Base-by-base conservation (phyloP, 2,329 filamentous ascomycete genomes). In the Penicillium olsonii region DNA sequence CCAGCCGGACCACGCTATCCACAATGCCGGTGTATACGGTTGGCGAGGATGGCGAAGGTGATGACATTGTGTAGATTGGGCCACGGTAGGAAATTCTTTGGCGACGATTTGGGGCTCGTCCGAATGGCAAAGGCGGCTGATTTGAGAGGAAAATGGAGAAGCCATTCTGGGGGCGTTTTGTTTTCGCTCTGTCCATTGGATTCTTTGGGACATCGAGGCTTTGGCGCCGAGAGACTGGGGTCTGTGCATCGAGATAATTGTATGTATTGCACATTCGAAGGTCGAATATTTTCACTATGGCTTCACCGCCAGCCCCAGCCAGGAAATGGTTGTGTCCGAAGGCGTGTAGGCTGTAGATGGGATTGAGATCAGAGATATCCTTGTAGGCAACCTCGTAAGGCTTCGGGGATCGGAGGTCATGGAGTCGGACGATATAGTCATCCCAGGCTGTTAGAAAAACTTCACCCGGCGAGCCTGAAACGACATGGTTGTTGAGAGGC, bases 211-310 rank as follows among this genome's bases (percentile, higher is more conserved):
- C 40, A 5, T 11, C 2, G 45, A 35, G 48, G 12, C 45, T 31
- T 27, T 38, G 18, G 34, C 41, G 37, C 18, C 37, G n/a, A n/a
- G 51, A 48, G 4, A 12, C 14, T 7, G 45, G 45, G 11, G 34
- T 20, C 17, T 56, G 61, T 20, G 67, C 55, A 18, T 68, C 59
- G 9, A 62, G 61, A 31, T 70, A 68, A 45, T 50, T 65, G 56
- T 71, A 72, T 12, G 55, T 59, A 18, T 61, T 68, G n/a, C 60
- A 59, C 59, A 83, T 71, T 19, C 84, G 80, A 37, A 87, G 62
- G 57, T 87, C 83, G 55, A 84, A 87, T 4, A 85, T 70, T 57
- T 85, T 85, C 37, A 87, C 67, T 42, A 84, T 72, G 37, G 76
- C 78, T 63, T 85, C 80, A 41, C 78, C 74, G 3, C 78, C 77